Evolutionary conservation across 768 basidiomycete genomes (phyloP).

Genomic region (Trametes cinnabarina): DNA sequence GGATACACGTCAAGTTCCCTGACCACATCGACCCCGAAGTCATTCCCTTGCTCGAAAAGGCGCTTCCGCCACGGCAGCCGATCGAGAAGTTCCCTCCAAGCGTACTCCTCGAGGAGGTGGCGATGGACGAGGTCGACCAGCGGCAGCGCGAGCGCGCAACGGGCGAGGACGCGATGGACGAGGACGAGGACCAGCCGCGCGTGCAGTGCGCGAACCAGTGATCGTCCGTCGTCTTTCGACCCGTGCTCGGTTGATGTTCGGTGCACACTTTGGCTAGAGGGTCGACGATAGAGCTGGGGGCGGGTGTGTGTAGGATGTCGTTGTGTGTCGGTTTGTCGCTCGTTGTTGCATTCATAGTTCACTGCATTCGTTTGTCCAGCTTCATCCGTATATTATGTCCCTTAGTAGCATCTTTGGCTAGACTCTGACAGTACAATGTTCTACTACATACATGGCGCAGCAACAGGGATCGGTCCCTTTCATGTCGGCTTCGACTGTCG

Average conservation of each 20-base stretch:
- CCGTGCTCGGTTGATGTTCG: background rate
- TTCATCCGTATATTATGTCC: slow-evolving; percentile 16
- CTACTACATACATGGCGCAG: slow-evolving; percentile 10
- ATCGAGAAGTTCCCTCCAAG: slow-evolving; percentile 67
- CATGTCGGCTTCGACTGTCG: no score
- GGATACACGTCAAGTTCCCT: slow-evolving; percentile 86
- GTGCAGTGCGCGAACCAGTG: slow-evolving; percentile 96
- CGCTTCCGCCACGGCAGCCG: slow-evolving; percentile 75
- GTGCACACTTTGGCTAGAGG: background rate
- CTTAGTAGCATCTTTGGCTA: slow-evolving; percentile 19
- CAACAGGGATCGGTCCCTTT: background rate
- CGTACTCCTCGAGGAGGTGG: slow-evolving; percentile 77
- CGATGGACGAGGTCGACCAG: slow-evolving; percentile 75
- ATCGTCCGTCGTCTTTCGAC: slow-evolving; percentile 8
- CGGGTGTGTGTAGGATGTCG: slow-evolving; percentile 6
- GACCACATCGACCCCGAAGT: slow-evolving; percentile 65
- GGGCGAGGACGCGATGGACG: slow-evolving; percentile 86
- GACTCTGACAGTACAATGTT: slow-evolving; percentile 20
- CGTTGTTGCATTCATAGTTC: slow-evolving; percentile 19
- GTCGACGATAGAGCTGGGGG: slow-evolving; percentile 4
- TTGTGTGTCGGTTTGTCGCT: slow-evolving; percentile 8
- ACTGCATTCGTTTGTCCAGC: slow-evolving; percentile 15
- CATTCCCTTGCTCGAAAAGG: slow-evolving; percentile 76
- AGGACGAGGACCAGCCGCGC: slow-evolving; percentile 79
- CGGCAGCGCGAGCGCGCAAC: slow-evolving; percentile 52